phyloP scores from a whole-genome alignment of 2,329 filamentous ascomycete species.

The Conoideocrella luteorostrata region DNA sequence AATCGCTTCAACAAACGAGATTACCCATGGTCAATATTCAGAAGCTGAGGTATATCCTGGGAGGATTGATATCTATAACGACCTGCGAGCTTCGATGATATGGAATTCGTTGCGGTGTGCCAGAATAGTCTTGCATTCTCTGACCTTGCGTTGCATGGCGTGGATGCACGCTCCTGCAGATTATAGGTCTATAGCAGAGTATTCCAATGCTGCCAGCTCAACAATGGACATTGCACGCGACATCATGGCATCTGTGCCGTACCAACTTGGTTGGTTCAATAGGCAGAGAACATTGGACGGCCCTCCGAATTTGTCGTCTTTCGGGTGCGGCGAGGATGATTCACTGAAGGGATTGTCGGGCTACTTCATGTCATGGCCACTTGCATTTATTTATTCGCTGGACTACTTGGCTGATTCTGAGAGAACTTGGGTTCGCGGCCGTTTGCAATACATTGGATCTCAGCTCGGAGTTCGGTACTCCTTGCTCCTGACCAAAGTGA shows the following conservation, averaged over 20 bases:
- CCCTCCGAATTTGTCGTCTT: constrained; percentile 35
- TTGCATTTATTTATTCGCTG: constrained; percentile 46
- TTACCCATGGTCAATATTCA: constrained; percentile 44
- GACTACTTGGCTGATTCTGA: constrained; percentile 56
- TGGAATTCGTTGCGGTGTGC: constrained; percentile 51
- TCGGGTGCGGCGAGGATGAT: constrained; percentile 44
- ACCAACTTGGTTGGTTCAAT: constrained; percentile 53
- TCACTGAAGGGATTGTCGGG: constrained; percentile 48
- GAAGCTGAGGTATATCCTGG: constrained; percentile 54
- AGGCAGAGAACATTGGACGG: constrained; percentile 35
- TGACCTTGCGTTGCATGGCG: constrained; percentile 52
- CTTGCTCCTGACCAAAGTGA: constrained; percentile 48
- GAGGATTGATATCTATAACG: constrained; percentile 51
- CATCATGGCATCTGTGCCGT: constrained; percentile 56
- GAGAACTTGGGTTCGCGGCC: constrained; percentile 47
- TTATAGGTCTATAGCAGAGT: constrained; percentile 57
- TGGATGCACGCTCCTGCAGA: constrained; percentile 56
- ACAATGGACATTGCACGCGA: constrained; percentile 50
- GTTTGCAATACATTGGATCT: constrained; percentile 48
- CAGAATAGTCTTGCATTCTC: constrained; percentile 47
- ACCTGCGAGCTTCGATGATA: constrained; percentile 51
- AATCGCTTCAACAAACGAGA: constrained; percentile 50
- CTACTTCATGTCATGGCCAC: constrained; percentile 54
- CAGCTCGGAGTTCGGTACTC: constrained; percentile 54
- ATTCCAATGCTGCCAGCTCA: constrained; percentile 45